Conservation (phyloP, 805 yeast genomes). For the Schizosaccharomyces cryophilus region DNA sequence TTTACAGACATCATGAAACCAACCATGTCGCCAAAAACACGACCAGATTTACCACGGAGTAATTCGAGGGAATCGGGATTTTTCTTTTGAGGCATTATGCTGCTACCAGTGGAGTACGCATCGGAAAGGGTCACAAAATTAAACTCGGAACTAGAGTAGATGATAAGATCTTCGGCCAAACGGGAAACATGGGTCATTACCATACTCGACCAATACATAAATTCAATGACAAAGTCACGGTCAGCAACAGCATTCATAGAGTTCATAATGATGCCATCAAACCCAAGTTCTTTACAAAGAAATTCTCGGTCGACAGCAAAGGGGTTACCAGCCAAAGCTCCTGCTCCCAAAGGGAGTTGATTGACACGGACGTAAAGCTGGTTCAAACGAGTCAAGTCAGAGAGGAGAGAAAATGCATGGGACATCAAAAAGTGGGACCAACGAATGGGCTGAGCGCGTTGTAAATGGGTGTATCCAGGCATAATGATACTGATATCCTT, state of each 20-base stretch:
- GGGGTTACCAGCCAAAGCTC: slow-evolving; percentile 98
- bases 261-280: slow-evolving; percentile 73
- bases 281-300: slow-evolving; percentile 58
- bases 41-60: slow-evolving; percentile 87
- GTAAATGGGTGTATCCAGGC: slow-evolving; percentile 90
- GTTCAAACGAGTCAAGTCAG: slow-evolving; percentile 63
- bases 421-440: slow-evolving; percentile 95
- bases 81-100: slow-evolving; percentile 97
- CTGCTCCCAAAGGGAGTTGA: slow-evolving; percentile 79
- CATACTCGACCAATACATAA: slow-evolving; percentile 82
- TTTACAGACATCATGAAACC: slow-evolving; percentile 93
- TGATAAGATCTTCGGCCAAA: slow-evolving; percentile 79
- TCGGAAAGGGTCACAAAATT: slow-evolving; percentile 84
- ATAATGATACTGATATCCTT: slow-evolving; percentile 71
- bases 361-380: slow-evolving; percentile 68
- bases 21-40: slow-evolving; percentile 82
- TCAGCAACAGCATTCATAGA: slow-evolving; percentile 92
- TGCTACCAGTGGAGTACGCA: slow-evolving; percentile 95
- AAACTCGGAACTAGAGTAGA: slow-evolving; percentile 93
- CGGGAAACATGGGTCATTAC: slow-evolving; percentile 91
- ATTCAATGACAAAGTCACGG: slow-evolving; percentile 89
- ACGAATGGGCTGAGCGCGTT: slow-evolving; percentile 97
- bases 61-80: slow-evolving; percentile 92
- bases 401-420: slow-evolving; percentile 82
- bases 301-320: slow-evolving; percentile 93